A percentile compares a stretch with the other conserved stretches of the same genome.
Conservation (phyloP, 2,329 filamentous ascomycete species). For the Cordyceps farinosa region DNA sequence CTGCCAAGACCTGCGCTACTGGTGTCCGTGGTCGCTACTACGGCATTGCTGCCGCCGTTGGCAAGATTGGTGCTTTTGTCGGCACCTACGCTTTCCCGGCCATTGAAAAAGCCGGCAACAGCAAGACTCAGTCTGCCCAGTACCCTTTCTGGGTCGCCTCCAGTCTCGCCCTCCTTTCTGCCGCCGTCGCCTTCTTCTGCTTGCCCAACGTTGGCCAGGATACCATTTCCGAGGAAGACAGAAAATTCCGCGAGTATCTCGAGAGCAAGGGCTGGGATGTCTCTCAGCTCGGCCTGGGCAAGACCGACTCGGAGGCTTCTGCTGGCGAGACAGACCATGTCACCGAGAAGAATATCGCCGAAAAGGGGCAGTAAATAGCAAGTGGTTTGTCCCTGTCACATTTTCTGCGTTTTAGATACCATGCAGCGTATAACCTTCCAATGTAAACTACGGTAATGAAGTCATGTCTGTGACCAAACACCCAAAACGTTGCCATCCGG, state of each 20-base stretch:
- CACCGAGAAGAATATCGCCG: not conserved
- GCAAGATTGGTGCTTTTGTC: slow-evolving; percentile 80
- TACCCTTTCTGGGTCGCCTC: slow-evolving; percentile 89
- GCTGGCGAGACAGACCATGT: slow-evolving; percentile 2
- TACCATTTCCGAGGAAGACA: slow-evolving; percentile 76
- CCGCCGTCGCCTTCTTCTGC: slow-evolving; percentile 53
- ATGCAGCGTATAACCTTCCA: not conserved
- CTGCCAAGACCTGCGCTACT: slow-evolving; percentile 84
- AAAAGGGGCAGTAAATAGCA: not conserved
- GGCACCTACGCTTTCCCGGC: slow-evolving; percentile 80
- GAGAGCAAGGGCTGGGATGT: slow-evolving; percentile 74
- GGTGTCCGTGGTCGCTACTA: slow-evolving; percentile 76
- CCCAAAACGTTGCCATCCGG: not conserved
- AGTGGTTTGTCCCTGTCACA: not conserved
- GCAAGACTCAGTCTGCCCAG: slow-evolving; percentile 61
- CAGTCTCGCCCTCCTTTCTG: slow-evolving; percentile 71
- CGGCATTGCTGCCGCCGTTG: slow-evolving; percentile 66
- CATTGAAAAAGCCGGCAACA: slow-evolving; percentile 58
- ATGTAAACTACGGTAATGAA: not conserved
- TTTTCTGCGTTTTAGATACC: not conserved
- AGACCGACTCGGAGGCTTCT: slow-evolving; percentile 22
- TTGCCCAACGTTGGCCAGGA: slow-evolving; percentile 80
- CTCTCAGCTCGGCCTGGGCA: slow-evolving; percentile 45
- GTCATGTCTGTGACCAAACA: not conserved
- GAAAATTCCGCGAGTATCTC: slow-evolving; percentile 70